Percentiles rank a stretch among this genome's conserved stretches.
Conservation (phyloP, 495 filamentous ascomycete genomes). For the Stereocaulon alpinum region DNA sequence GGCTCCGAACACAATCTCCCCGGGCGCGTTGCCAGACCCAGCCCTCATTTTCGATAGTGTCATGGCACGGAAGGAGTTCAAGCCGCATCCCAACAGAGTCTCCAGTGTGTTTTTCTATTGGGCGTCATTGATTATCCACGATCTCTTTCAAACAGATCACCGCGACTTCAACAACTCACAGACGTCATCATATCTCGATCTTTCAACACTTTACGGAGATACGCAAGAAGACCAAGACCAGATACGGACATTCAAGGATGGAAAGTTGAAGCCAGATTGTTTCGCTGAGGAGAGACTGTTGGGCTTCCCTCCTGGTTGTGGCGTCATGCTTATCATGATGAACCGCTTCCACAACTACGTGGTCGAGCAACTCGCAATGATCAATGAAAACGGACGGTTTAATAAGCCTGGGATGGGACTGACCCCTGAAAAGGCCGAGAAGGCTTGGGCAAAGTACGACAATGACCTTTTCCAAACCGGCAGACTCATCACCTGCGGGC, state of each 20-base stretch:
- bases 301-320: slow-evolving; percentile 46
- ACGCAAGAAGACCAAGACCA: slow-evolving; percentile 45
- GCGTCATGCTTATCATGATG: slow-evolving; percentile 48
- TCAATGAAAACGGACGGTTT: slow-evolving; percentile 67
- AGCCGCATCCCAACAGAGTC: slow-evolving; percentile 46
- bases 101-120: slow-evolving; percentile 51
- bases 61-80: slow-evolving; percentile 43
- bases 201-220: slow-evolving; percentile 50
- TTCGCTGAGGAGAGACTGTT: slow-evolving; percentile 47
- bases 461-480: slow-evolving; percentile 80
- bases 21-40: slow-evolving; percentile 42
- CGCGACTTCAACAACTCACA: slow-evolving; percentile 41
- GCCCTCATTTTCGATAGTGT: slow-evolving; percentile 45
- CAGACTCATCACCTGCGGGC: slow-evolving; percentile 64
- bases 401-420: slow-evolving; percentile 43
- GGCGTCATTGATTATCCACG: slow-evolving; percentile 36
- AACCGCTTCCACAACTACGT: slow-evolving; percentile 72
- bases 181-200: slow-evolving; percentile 49
- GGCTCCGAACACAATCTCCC: slow-evolving; percentile 40
- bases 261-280: slow-evolving; percentile 47
- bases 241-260: slow-evolving; percentile 46
- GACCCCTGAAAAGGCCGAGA: slow-evolving; percentile 38
- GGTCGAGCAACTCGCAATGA: slow-evolving; percentile 52
- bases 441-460: slow-evolving; percentile 64
- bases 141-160: slow-evolving; percentile 51